phyloP scores from a whole-genome alignment of 176 grass and related monocot species.

The Aegilops tauschii region DNA sequence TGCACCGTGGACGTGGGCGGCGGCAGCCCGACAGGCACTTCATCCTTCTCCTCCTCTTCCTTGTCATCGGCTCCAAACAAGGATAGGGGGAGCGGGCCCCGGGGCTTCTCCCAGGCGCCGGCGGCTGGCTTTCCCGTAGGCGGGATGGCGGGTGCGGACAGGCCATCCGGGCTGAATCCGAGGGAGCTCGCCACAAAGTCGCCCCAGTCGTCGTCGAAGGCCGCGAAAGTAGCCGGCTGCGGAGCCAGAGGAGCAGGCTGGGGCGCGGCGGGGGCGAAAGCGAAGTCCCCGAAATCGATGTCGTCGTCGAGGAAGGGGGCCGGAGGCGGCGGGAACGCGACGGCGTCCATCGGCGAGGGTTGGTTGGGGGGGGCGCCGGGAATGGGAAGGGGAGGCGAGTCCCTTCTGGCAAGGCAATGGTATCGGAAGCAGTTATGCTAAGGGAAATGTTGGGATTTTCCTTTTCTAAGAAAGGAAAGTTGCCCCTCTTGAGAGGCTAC shows the following conservation, averaged over 20 bases:
- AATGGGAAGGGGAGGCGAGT: not conserved
- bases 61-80: slow-evolving; percentile 42
- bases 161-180: slow-evolving; percentile 17
- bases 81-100: slow-evolving; percentile 47
- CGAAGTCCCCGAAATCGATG: slow-evolving; percentile 50
- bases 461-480: too few relatives aligned
- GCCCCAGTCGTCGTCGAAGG: slow-evolving; percentile 59
- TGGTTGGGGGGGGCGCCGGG: slow-evolving; percentile 1
- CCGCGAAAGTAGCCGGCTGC: slow-evolving; percentile 8
- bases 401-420: not conserved
- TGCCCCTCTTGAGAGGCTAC: too few relatives aligned
- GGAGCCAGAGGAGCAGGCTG: not conserved
- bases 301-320: slow-evolving; percentile 47
- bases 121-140: not conserved
- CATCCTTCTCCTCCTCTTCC: slow-evolving; percentile 9
- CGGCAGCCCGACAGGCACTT: not conserved
- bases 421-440: not conserved
- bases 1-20: not conserved
- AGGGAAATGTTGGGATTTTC: not conserved
- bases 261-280: slow-evolving; percentile 31
- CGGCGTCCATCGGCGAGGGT: slow-evolving; percentile 33
- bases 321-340: slow-evolving; percentile 55
- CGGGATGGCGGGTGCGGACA: not conserved
- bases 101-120: slow-evolving; percentile 42
- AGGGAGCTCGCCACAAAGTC: slow-evolving; percentile 46